Base-by-base conservation (phyloP, 208 protist genomes). In the Leishmania turanica region DNA sequence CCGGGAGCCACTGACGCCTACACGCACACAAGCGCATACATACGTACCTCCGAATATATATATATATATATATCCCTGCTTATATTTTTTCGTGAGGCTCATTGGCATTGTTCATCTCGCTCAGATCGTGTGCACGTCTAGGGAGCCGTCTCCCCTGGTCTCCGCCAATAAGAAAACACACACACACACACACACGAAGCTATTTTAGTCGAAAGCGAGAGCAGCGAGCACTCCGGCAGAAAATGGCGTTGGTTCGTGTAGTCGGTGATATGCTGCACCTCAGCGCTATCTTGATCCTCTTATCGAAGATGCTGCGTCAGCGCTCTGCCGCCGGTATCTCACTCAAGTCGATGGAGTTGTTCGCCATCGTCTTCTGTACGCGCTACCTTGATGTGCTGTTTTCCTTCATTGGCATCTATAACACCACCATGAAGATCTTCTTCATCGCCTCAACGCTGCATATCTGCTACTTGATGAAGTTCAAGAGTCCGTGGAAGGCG, bases 321-420 rank as follows among this genome's bases (percentile, higher is more conserved):
- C 91, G 95, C 58, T 95, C 91, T 1, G 92, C 90, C 24, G 92
- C 94, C 4, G 98, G 98, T 68, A 90, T 99, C 68, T 99, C 97
- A 2, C 92, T 99, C 71, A 99, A 99, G 86, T 98, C 96, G 31
- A 98, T 99, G 91, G 84, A 96, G 72, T 90, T 99, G 11, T 99
- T 98, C 77, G 88, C 93, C 0, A 31, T 99, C 27, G 96, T 99
- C 31, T 99, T 99, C 87, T 92, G 86, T 40, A 93, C 94, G 37
- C 95, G 98, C n/a, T 99, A 99, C 84, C 27, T 99, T 31, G 96
- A 99, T 78, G 82, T 99, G 31, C 97, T 99, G 75, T 86, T 90
- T 40, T 84, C 79, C 17, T 96, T 88, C 79, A 80, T 95, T 37
- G 92, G 89, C 19, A 17, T 98, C 45, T 99, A 99, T 89, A 98